Evolutionary conservation across 805 yeast species (phyloP).

Genomic region (Nakazawaea wyomingensis): DNA sequence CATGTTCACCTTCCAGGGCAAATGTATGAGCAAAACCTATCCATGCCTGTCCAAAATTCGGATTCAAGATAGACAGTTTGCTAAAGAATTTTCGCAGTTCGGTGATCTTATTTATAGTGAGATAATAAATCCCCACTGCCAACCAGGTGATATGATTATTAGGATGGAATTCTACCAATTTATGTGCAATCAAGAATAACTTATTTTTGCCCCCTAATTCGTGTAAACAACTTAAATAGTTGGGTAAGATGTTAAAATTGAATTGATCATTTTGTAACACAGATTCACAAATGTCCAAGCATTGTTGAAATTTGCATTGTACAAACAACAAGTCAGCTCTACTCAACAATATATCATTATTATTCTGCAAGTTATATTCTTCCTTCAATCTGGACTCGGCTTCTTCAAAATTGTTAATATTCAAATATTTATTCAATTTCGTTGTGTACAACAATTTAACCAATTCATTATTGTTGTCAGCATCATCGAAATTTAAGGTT

Average conservation of each 20-base stretch:
- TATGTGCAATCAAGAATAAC: slow-evolving; percentile 75
- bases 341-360: slow-evolving; percentile 63
- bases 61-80: slow-evolving; percentile 81
- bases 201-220: slow-evolving; percentile 82
- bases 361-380: slow-evolving; percentile 65
- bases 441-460: slow-evolving; percentile 74
- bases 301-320: slow-evolving; percentile 74
- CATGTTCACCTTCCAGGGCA: slow-evolving; percentile 98
- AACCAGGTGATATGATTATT: slow-evolving; percentile 82
- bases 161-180: slow-evolving; percentile 80
- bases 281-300: slow-evolving; percentile 67
- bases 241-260: slow-evolving; percentile 68
- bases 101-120: slow-evolving; percentile 61
- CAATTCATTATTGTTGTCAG: slow-evolving; percentile 77
- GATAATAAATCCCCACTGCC: slow-evolving; percentile 86
- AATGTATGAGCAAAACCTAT: slow-evolving; percentile 97
- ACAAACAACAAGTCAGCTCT: slow-evolving; percentile 66
- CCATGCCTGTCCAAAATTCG: slow-evolving; percentile 95
- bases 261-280: slow-evolving; percentile 57
- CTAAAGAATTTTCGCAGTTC: slow-evolving; percentile 88
- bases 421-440: slow-evolving; percentile 65
- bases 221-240: slow-evolving; percentile 75
- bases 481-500: slow-evolving; percentile 60
- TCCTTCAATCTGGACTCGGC: slow-evolving; percentile 63
- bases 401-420: slow-evolving; percentile 52